These are phyloP conservation scores for Achaetomium macrosporum DNA, from an alignment of 2,329 filamentous ascomycete genomes.

Conservation along the genomic window DNA sequence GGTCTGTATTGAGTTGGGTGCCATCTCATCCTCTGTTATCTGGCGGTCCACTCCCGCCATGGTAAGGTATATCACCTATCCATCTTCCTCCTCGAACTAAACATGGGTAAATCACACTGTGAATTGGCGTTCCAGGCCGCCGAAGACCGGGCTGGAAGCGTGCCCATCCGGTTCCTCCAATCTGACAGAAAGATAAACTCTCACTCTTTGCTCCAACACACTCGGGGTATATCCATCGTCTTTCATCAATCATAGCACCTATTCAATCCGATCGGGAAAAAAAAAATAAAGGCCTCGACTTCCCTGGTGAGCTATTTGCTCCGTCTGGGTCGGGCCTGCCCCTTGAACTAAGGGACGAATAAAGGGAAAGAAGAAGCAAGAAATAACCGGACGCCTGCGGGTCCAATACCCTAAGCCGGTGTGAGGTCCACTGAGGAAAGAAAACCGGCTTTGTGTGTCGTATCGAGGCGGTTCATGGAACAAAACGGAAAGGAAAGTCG, in stretches of 20 bases:
- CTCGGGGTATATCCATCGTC: conserved; percentile 21
- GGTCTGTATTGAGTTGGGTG: no score
- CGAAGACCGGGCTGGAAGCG: no score
- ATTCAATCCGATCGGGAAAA: not conserved
- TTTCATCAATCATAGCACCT: conserved; percentile 13
- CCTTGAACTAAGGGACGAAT: not conserved
- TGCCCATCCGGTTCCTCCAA: not conserved
- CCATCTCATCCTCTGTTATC: no score
- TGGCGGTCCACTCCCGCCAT: no score
- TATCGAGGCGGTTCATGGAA: no score
- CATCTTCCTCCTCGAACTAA: no score
- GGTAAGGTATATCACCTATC: no score
- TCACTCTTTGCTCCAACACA: not conserved
- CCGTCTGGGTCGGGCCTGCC: not conserved
- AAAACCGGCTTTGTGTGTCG: no score
- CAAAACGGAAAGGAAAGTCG: no score
- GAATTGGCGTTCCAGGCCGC: no score
- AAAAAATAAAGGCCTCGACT: conserved; percentile 3
- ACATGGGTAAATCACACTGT: no score
- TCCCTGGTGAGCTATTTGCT: not conserved
- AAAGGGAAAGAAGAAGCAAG: conserved; percentile 4
- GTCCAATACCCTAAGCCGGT: not conserved
- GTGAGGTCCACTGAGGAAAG: not conserved
- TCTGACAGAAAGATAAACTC: not conserved
- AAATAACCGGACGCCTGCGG: not conserved